Percentiles rank a stretch among this genome's conserved stretches.
Conservation (phyloP, 208 protist genomes). For the Leishmania gerbilli region DNA sequence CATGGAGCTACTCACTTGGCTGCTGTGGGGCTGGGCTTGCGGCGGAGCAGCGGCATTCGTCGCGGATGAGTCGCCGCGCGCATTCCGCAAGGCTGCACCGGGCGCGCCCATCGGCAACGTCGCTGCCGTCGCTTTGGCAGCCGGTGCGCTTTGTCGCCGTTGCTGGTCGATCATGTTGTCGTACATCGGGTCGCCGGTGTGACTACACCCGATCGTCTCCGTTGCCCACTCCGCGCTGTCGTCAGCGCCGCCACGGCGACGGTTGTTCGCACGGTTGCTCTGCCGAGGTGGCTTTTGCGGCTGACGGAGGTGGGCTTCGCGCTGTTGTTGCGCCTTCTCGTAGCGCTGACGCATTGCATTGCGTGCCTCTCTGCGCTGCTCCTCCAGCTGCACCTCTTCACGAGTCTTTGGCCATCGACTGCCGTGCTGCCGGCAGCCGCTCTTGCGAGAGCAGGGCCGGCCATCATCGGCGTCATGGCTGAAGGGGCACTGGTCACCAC, state of each 20-base stretch:
- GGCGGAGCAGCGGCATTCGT: not conserved
- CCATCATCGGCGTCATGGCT: conserved; percentile 76
- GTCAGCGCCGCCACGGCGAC: conserved; percentile 1
- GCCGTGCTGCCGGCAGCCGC: conserved; percentile 56
- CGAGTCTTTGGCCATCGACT: conserved; percentile 53
- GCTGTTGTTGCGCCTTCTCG: conserved; percentile 16
- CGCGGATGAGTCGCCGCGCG: not conserved
- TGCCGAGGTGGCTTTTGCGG: conserved; percentile 4
- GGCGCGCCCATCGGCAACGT: not conserved
- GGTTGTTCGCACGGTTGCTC: not conserved
- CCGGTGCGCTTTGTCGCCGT: not conserved
- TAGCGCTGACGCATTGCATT: conserved; percentile 16
- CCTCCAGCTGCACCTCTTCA: conserved; percentile 28
- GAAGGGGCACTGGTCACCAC: conserved; percentile 51
- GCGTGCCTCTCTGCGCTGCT: conserved; percentile 10
- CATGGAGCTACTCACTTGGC: not conserved
- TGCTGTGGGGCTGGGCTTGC: not conserved
- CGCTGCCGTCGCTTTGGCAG: not conserved
- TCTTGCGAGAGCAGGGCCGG: conserved; percentile 69
- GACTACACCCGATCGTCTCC: conserved; percentile 18
- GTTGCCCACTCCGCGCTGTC: conserved; percentile 24
- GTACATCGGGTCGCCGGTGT: conserved; percentile 31
- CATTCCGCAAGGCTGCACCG: not conserved
- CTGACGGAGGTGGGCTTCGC: not conserved
- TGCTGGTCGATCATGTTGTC: conserved; percentile 36